Evolutionary conservation across 208 protist genomes (phyloP).

Genomic region (Trypanosoma rangeli): DNA sequence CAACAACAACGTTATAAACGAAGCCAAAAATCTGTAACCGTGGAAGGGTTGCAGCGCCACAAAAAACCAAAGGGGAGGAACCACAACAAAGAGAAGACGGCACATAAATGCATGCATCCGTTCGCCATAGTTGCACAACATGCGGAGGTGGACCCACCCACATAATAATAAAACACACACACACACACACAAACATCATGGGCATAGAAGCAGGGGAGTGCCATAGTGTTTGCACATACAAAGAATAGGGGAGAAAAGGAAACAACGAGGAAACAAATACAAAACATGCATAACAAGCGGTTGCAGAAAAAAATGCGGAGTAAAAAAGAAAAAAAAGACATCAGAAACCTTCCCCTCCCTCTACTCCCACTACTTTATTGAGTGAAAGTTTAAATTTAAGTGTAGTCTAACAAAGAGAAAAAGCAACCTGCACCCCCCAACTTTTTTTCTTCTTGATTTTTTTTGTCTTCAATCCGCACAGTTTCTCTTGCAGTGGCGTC

Average conservation of each 20-base stretch:
- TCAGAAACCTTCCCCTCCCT: neutral
- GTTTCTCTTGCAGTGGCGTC: neutral
- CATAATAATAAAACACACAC: neutral
- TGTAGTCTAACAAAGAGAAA: neutral
- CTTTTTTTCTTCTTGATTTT: neutral
- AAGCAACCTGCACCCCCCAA: neutral
- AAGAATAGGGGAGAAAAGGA: conserved; percentile 13
- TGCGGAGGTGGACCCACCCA: neutral
- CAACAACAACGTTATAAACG: neutral
- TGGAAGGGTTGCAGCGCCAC: too few relatives aligned
- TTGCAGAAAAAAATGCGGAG: neutral
- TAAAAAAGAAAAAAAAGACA: conserved; percentile 14
- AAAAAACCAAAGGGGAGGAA: too few relatives aligned
- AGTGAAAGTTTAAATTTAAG: neutral
- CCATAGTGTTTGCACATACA: neutral
- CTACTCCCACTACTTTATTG: neutral
- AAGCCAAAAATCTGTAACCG: too few relatives aligned
- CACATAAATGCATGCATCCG: too few relatives aligned
- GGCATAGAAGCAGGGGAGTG: neutral
- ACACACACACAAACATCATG: neutral
- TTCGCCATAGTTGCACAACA: neutral
- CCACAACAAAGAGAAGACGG: too few relatives aligned
- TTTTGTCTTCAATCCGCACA: neutral
- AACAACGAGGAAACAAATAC: conserved; percentile 12
- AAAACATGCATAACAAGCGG: conserved; percentile 4